phyloP scores from a whole-genome alignment of 2,329 filamentous ascomycete species.

The Fusarium continuum region DNA sequence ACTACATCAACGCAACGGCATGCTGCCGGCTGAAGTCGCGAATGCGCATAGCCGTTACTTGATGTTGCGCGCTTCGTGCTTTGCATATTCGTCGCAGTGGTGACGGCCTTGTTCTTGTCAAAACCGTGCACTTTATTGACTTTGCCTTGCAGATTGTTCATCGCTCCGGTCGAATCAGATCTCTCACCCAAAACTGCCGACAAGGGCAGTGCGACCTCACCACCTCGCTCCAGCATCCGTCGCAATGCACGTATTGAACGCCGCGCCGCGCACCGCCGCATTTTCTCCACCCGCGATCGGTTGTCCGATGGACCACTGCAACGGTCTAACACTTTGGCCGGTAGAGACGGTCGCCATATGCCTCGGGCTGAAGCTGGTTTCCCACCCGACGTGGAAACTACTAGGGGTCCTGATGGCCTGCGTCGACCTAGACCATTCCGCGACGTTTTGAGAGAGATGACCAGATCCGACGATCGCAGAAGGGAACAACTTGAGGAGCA shows the following conservation, averaged over 20 bases:
- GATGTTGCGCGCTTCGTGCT: slow-evolving; percentile 12
- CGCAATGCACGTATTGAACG: slow-evolving; percentile 48
- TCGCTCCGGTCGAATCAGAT: slow-evolving; percentile 58
- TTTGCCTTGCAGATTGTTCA: slow-evolving; percentile 52
- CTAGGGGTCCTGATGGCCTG: slow-evolving; percentile 10
- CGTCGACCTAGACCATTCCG: slow-evolving; percentile 34
- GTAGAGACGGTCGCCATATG: slow-evolving; percentile 25
- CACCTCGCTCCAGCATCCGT: slow-evolving; percentile 54
- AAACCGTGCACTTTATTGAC: slow-evolving; percentile 27
- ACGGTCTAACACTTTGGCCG: background rate
- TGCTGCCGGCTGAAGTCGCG: slow-evolving; percentile 22
- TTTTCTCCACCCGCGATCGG: slow-evolving; percentile 42
- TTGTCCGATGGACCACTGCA: slow-evolving; percentile 18
- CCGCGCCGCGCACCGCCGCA: slow-evolving; percentile 44
- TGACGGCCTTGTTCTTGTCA: slow-evolving; percentile 13
- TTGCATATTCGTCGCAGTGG: slow-evolving; percentile 22
- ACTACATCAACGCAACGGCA: slow-evolving; percentile 28
- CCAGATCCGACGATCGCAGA: slow-evolving; percentile 36
- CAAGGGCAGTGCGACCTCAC: slow-evolving; percentile 45
- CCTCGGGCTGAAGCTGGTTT: slow-evolving; percentile 38
- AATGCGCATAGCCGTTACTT: slow-evolving; percentile 25
- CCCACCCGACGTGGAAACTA: slow-evolving; percentile 20
- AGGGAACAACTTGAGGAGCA: slow-evolving; percentile 44
- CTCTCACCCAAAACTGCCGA: slow-evolving; percentile 48
- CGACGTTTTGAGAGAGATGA: slow-evolving; percentile 43